Evolutionary conservation across 192 early-diverging fungal genomes (phyloP), one percentile per base, ranked within the genome.

Genomic region (Mortierella claussenii): DNA sequence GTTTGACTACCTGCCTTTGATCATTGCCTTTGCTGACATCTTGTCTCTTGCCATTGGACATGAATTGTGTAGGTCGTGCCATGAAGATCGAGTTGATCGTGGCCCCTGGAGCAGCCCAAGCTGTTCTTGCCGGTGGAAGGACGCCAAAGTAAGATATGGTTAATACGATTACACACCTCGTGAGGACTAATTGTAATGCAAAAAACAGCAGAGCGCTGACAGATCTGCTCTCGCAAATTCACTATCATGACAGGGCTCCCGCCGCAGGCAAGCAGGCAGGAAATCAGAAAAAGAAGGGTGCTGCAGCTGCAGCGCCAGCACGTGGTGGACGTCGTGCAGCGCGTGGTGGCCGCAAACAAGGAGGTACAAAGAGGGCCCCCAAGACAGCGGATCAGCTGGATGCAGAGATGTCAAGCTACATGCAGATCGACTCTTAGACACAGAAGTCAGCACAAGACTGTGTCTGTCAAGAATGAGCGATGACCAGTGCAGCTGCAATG

Each of bases 41-140:
- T n/a, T n/a, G n/a, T n/a, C n/a, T n/a, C n/a, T n/a, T n/a, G n/a
- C n/a, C n/a, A n/a, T n/a, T n/a, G n/a, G n/a, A n/a, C n/a, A n/a
- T n/a, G n/a, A n/a, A n/a, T n/a, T n/a, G n/a, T n/a, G n/a, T 65
- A 83, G 82, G 79, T 24, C 64, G 65, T 15, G 58, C 75, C 46
- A 81, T 83, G 69, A 83, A 64, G 47, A 83, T 83, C 24, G 82
- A 83, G 61, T 68, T 83, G 44, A 60, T 83, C 26, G 46, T 83
- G 23, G 75, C 71, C 40, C 79, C 82, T 26, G 63, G 59, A 17
- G 66, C 73, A 23, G 73, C 60, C 33, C 79, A 76, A 30, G 69
- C 79, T 34, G 54, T 68, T 21, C 75, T 69, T n/a, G 66, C 64
- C 18, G 23, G 60, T 34, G 56, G 58, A 26, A 20, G 36, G 13